A percentile compares a stretch with the other conserved stretches of the same genome.
Conservation (phyloP, 1,284 basidiomycete genomes). For the Trichosporon inkin region DNA sequence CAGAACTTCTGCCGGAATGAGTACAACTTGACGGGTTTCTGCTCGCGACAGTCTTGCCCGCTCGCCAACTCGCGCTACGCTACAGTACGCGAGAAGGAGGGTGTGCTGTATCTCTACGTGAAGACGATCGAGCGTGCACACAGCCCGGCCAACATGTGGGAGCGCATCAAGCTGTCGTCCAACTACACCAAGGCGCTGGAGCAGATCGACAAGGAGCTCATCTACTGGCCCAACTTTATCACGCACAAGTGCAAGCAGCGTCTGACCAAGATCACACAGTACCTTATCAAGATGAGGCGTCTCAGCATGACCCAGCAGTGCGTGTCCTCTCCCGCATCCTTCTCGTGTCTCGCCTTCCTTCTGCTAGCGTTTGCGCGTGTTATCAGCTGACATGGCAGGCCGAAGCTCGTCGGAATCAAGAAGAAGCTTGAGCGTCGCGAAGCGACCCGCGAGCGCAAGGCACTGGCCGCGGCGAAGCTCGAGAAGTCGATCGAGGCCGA, state of each 20-base stretch:
- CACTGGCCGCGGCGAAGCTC: conserved; percentile 86
- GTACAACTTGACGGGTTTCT: conserved; percentile 98
- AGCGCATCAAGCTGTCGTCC: conserved; percentile 84
- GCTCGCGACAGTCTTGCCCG: conserved; percentile 92
- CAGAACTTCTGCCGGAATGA: conserved; percentile 99
- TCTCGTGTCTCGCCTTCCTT: background rate
- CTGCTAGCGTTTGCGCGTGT: background rate
- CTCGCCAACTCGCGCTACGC: conserved; percentile 95
- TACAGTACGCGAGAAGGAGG: conserved; percentile 92
- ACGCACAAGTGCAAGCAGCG: conserved; percentile 99
- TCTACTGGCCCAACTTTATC: conserved; percentile 96
- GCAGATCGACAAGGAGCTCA: conserved; percentile 92
- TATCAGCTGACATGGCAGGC: conserved; percentile 56
- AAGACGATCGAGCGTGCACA: conserved; percentile 98
- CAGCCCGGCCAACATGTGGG: conserved; percentile 95
- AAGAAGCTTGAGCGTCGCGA: conserved; percentile 97
- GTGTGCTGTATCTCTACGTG: conserved; percentile 88
- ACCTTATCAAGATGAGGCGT: conserved; percentile 95
- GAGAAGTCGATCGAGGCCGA: conserved; percentile 96
- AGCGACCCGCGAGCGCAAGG: conserved; percentile 87
- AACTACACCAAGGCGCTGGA: conserved; percentile 93
- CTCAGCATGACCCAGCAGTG: conserved; percentile 84
- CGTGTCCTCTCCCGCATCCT: conserved; percentile 37
- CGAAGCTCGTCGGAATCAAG: conserved; percentile 90
- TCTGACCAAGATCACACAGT: conserved; percentile 98